Evolutionary conservation across 2,329 filamentous ascomycete genomes (phyloP), one percentile per base, ranked within the genome.

Genomic region (Ophioceras dolichostomum): DNA sequence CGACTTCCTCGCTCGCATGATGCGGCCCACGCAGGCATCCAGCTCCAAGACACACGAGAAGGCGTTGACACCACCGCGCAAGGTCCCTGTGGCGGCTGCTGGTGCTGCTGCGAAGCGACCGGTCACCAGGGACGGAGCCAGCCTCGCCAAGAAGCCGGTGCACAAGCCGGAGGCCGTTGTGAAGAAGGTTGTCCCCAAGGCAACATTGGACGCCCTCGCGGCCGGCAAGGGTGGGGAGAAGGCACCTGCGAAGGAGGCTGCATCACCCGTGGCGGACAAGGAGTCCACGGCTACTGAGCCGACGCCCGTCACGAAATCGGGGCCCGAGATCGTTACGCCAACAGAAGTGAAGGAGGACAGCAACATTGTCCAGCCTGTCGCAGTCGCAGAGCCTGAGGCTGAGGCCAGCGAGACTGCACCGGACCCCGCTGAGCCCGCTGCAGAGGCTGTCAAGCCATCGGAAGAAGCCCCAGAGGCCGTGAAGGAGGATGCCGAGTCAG

Each of bases 1-100:
- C 45, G 59, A 75, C 12, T 88, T 88, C 57, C 60, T 88, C 19
- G 81, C 80, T n/a, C 73, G 83, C 37, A 86, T 88, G 82, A 87
- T 80, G 75, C 67, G 82, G 29, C 83, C 83, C 2, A 88, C 83
- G 0, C 72, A 79, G 32, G 65, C 73, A 0, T 84, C 78, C 5
- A 69, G 78, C 8, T 77, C 67, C 44, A 86, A 84, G 59, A 70
- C 71, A 0, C 62, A 72, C 3, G 79, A 83, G 5, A 85, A 83
- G 58, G 54, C 53, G 1, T 45, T 58, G 0, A 70, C 70, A 1
- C 69, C 71, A 2, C 69, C 70, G 0, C 59, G 62, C 39, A 70
- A 61, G 44, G n/a, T n/a, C n/a, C n/a, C n/a, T n/a, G n/a, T n/a
- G n/a, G n/a, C n/a, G n/a, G 42, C 49, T 0, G 38, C 50, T 2